Evolutionary conservation across 208 protist genomes (phyloP).

Genomic region (Trypanosoma rangeli): DNA sequence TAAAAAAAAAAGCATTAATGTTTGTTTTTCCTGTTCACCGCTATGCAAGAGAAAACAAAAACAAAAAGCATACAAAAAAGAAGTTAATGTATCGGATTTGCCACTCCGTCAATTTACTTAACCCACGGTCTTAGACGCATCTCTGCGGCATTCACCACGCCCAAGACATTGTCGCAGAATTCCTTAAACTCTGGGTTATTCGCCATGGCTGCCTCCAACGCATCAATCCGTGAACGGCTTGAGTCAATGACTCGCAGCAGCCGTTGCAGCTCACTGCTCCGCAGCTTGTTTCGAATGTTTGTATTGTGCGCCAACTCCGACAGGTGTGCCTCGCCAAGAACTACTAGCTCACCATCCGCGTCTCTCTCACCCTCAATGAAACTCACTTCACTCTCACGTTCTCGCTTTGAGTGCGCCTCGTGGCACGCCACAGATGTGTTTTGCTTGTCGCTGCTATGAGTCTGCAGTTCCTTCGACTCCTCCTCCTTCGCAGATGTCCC

Average conservation of each 20-base stretch:
- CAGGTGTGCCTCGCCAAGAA: slow-evolving; percentile 70
- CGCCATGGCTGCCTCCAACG: slow-evolving; percentile 73
- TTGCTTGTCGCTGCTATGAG: neutral
- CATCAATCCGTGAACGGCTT: slow-evolving; percentile 72
- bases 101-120: neutral
- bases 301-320: slow-evolving; percentile 45
- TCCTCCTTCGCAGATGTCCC: neutral
- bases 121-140: slow-evolving; percentile 14
- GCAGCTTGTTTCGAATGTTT: slow-evolving; percentile 49
- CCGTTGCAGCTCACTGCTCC: slow-evolving; percentile 51
- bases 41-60: neutral
- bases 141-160: slow-evolving; percentile 40
- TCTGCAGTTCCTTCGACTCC: neutral
- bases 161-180: slow-evolving; percentile 67
- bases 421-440: neutral
- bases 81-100: neutral
- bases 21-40: neutral
- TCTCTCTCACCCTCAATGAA: slow-evolving; percentile 26
- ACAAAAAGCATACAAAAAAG: too few species aligned
- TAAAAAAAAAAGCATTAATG: neutral
- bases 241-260: slow-evolving; percentile 64
- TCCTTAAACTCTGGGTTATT: slow-evolving; percentile 73
- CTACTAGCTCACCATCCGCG: slow-evolving; percentile 33
- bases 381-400: neutral
- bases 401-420: neutral